phyloP scores from a whole-genome alignment of 2,329 filamentous ascomycete species.

The Cladosporium oxysporum region DNA sequence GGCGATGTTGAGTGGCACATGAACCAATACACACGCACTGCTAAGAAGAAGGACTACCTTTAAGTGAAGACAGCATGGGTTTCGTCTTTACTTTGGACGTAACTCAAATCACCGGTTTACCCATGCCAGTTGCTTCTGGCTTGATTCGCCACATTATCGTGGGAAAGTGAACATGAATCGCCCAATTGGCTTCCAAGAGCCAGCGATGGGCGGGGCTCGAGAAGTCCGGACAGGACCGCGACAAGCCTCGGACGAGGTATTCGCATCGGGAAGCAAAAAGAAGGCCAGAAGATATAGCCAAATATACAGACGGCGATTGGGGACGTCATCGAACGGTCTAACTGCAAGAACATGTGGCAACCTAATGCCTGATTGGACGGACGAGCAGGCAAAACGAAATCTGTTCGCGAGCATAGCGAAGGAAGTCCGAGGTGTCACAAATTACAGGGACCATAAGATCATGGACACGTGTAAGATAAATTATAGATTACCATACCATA shows the following conservation, averaged over 20 bases:
- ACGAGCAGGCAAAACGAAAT: neutral
- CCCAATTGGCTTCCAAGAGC: neutral
- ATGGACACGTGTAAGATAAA: neutral
- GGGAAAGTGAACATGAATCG: neutral
- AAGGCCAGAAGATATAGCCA: neutral
- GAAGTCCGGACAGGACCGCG: neutral
- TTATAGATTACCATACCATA: neutral
- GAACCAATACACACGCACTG: constrained; percentile 91
- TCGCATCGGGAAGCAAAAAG: neutral
- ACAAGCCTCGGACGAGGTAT: neutral
- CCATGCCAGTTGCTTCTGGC: neutral
- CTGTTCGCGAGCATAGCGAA: neutral
- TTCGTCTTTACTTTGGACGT: neutral
- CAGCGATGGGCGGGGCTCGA: neutral
- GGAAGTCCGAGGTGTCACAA: neutral
- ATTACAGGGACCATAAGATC: neutral
- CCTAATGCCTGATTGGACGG: neutral
- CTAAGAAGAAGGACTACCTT: constrained; percentile 93
- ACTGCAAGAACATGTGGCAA: neutral
- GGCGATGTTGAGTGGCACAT: constrained; percentile 96
- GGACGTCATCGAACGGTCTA: neutral
- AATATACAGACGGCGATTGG: neutral
- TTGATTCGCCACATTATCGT: neutral
- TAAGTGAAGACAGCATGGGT: constrained; percentile 47
- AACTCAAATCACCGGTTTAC: neutral